Percentiles rank a stretch among this genome's conserved stretches.
phyloP scores from a whole-genome alignment of 768 basidiomycete genomes.

The Boletus speciosus region DNA sequence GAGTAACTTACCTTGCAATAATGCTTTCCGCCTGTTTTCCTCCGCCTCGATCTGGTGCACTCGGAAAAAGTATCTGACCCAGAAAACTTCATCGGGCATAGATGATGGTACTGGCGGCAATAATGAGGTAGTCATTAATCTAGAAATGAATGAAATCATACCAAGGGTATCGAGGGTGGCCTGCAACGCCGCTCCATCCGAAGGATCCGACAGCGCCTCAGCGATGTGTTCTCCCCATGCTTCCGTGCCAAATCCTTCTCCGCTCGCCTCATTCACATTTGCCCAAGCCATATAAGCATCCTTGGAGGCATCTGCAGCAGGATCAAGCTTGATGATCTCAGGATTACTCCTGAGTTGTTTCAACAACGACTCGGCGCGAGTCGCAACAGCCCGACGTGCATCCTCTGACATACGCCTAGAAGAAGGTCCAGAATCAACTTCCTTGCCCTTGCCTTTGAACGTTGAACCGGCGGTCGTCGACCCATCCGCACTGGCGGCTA shows the following conservation, averaged over 20 bases:
- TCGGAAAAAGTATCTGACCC: slow-evolving; percentile 90
- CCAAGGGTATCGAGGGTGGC: slow-evolving; percentile 57
- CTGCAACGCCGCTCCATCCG: slow-evolving; percentile 52
- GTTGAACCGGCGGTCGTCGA: not conserved
- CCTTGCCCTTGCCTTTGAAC: slow-evolving; percentile 38
- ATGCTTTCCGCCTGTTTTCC: slow-evolving; percentile 71
- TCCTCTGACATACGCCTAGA: slow-evolving; percentile 34
- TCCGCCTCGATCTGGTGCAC: slow-evolving; percentile 76
- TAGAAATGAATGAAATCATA: slow-evolving; percentile 31
- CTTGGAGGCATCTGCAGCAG: slow-evolving; percentile 57
- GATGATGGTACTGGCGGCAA: slow-evolving; percentile 60
- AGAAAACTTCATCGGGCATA: slow-evolving; percentile 66
- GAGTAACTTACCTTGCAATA: slow-evolving; percentile 58
- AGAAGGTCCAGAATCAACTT: slow-evolving; percentile 23
- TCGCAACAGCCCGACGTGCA: slow-evolving; percentile 56
- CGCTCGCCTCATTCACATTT: slow-evolving; percentile 51
- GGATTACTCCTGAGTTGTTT: slow-evolving; percentile 72
- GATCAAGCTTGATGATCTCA: slow-evolving; percentile 72
- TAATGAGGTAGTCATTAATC: slow-evolving; percentile 4
- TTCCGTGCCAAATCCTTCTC: slow-evolving; percentile 42
- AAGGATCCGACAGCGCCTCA: slow-evolving; percentile 46
- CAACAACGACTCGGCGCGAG: slow-evolving; percentile 74
- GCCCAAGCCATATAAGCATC: slow-evolving; percentile 64
- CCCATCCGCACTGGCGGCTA: slow-evolving; percentile 21
- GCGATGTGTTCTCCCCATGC: slow-evolving; percentile 54